These are phyloP conservation scores for Cladosporium halotolerans DNA, from an alignment of 2,329 filamentous ascomycete genomes.

Conservation along the genomic window DNA sequence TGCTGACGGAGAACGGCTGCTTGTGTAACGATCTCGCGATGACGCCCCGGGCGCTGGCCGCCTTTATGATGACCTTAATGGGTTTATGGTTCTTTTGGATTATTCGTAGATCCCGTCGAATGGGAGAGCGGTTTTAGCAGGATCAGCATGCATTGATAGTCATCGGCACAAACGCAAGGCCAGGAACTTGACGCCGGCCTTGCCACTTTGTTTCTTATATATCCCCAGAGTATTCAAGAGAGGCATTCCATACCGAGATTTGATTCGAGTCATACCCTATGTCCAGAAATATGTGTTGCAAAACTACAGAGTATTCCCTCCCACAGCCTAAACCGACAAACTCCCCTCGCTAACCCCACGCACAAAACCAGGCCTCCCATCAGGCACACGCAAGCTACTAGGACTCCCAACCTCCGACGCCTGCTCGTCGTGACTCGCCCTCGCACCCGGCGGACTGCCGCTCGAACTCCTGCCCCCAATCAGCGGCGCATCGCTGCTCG, in stretches of 20 bases:
- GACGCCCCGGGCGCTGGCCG: slow-evolving; percentile 2
- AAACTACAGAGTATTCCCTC: too few relatives aligned
- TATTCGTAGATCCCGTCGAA: too few relatives aligned
- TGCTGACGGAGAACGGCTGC: neutral
- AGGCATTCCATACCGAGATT: too few relatives aligned
- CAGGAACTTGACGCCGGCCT: too few relatives aligned
- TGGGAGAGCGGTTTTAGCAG: too few relatives aligned
- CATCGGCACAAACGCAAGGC: too few relatives aligned
- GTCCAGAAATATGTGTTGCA: too few relatives aligned
- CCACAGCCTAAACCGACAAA: neutral
- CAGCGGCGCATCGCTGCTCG: slow-evolving; percentile 5
- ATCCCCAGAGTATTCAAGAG: too few relatives aligned
- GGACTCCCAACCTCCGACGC: neutral
- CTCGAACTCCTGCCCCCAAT: neutral
- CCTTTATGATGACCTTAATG: neutral
- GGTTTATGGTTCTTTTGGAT: too few relatives aligned
- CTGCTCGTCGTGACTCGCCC: neutral
- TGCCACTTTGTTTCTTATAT: too few relatives aligned
- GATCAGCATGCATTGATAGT: too few relatives aligned
- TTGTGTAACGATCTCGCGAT: neutral
- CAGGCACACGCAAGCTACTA: neutral
- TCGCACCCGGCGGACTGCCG: neutral
- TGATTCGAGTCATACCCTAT: too few relatives aligned
- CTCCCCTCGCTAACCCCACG: neutral
- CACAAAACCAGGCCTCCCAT: neutral